These are phyloP conservation scores for Fragilariopsis cylindrus DNA, from an alignment of 108 stramenopile species.

Conservation along the genomic window DNA sequence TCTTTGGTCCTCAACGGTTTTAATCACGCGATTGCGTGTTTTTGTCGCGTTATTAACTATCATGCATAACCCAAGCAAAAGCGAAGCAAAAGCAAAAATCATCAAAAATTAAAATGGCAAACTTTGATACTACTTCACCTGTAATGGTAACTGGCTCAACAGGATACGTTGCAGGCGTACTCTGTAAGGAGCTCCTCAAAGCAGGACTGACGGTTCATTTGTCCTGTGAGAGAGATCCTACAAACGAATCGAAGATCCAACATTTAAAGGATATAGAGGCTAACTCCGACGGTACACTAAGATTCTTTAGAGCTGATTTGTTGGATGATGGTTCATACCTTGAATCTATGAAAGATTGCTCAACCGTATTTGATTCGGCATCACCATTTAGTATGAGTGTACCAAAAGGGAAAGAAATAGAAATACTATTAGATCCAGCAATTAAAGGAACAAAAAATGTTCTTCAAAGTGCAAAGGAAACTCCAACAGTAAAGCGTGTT, in stretches of 20 bases:
- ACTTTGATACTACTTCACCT: background rate
- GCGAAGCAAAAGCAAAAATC: background rate
- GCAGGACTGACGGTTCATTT: slow-evolving; percentile 7
- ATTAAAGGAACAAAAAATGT: background rate
- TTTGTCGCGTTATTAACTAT: too few species aligned
- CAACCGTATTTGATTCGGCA: background rate
- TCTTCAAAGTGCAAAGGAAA: background rate
- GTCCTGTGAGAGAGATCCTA: background rate
- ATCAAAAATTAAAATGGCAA: background rate
- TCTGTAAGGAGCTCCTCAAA: background rate
- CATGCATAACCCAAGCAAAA: too few species aligned
- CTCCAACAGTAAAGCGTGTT: background rate
- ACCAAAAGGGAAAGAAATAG: background rate
- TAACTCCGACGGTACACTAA: background rate
- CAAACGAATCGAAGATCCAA: background rate
- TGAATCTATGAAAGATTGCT: background rate
- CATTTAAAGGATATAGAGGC: background rate
- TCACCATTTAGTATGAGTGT: background rate
- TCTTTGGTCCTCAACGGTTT: too few species aligned
- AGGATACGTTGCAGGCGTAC: background rate
- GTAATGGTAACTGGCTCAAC: background rate
- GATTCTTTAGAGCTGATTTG: slow-evolving; percentile 7
- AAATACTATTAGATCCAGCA: background rate
- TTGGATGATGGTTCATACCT: background rate
- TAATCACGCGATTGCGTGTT: too few species aligned